Conservation (phyloP, 2,329 filamentous ascomycete genomes). For the Penicillium psychrosexuale region DNA sequence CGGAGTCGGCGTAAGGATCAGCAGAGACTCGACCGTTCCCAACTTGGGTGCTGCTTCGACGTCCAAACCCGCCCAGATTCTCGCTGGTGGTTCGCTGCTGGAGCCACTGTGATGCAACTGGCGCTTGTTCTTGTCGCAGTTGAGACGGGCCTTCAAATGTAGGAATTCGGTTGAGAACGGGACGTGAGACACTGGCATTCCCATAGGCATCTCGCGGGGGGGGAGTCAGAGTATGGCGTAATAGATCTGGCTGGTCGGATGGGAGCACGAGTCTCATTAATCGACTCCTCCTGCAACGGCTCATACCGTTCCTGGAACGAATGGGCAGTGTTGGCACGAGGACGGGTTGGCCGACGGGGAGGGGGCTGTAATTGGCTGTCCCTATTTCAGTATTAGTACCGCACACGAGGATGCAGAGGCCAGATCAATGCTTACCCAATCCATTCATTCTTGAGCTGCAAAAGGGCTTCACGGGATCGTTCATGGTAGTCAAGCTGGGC, state of each 20-base stretch:
- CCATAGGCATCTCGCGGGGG: conserved; percentile 42
- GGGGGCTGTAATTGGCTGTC: conserved; percentile 25
- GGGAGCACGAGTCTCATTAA: conserved; percentile 48
- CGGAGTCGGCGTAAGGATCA: conserved; percentile 50
- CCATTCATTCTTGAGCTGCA: conserved; percentile 67
- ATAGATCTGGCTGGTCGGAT: conserved; percentile 49
- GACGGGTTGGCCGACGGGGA: conserved; percentile 48
- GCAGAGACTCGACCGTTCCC: conserved; percentile 41
- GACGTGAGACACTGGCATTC: conserved; percentile 39
- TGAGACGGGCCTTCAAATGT: conserved; percentile 60
- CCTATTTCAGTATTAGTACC: conserved; percentile 14
- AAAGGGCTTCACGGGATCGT: conserved; percentile 77
- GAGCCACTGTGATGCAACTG: conserved; percentile 46
- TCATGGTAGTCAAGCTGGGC: conserved; percentile 90
- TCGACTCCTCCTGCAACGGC: conserved; percentile 55
- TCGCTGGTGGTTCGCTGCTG: conserved; percentile 54
- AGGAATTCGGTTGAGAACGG: conserved; percentile 49
- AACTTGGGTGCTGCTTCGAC: conserved; percentile 48
- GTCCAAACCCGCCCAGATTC: conserved; percentile 43
- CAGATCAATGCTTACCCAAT: conserved; percentile 49
- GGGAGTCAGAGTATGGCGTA: conserved; percentile 35
- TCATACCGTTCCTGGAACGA: conserved; percentile 61
- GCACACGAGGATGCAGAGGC: not conserved
- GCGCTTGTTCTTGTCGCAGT: conserved; percentile 52
- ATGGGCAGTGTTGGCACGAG: conserved; percentile 63